Evolutionary conservation across 441 rosid genomes (phyloP), one percentile per base, ranked within the genome.

Genomic region (Corymbia citriodora): DNA sequence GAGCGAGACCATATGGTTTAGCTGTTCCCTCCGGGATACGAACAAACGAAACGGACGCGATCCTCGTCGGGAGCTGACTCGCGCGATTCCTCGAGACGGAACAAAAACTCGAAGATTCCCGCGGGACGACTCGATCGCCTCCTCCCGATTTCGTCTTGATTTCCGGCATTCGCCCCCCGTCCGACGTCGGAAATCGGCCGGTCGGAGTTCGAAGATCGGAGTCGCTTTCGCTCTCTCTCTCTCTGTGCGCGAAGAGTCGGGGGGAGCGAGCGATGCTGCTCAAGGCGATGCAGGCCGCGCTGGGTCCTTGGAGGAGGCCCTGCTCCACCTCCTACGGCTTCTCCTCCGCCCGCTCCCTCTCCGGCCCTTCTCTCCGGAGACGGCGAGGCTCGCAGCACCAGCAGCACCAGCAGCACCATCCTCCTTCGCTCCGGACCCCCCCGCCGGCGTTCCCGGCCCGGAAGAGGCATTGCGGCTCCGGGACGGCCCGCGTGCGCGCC

Each of bases 231-330:
- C 31, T 11, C 40, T 36, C 40, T 36, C 27, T 18, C 81, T 33
- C 2, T 36, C 82, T 40, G 23, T 40, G 49, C 70, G 70, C 25
- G 79, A 36, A 68, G 3, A 59, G 65, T 59, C 29, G 65, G 29
- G 23, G 5, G 5, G 27, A 36, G 27, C 52, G 85, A 79, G 27
- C 52, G 85, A 79, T 79, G 85, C n/a, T 98, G 99, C 98, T 96
- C 63, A 98, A 95, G 91, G 96, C 97, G n/a, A 93, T 97, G 19
- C 99, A 97, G 90, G 92, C 93, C 92, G 92, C 93, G 92, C 91
- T 96, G 93, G 94, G 97, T 90, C 95, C 95, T 91, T 93, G 95
- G 92, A 95, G 93, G 89, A 93, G 95, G 90, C 91, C 95, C 49
- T 92, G 89, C 68, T 89, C 93, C 88, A 88, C 93, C 87, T 90